Conservation (phyloP, 192 early-diverging fungal genomes). For the Irineochytrium annulatum region DNA sequence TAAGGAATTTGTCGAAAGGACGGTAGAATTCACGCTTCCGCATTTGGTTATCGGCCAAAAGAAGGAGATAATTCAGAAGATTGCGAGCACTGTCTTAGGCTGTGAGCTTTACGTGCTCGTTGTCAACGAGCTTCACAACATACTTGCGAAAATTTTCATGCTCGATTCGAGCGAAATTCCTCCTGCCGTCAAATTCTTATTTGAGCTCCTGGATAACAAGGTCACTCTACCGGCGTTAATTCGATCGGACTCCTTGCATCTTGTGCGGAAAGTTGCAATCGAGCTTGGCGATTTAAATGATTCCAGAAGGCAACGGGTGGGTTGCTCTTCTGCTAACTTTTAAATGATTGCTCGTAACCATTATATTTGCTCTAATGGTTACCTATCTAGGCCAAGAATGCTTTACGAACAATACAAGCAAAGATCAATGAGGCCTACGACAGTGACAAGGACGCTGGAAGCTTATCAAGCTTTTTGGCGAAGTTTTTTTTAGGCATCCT, state of each 20-base stretch:
- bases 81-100: conserved; percentile 8
- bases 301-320: conserved; percentile 5
- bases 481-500: conserved; percentile 34
- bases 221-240: conserved; percentile 10
- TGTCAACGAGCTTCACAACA: conserved; percentile 22
- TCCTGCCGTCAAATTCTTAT: conserved; percentile 1
- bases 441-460: not conserved
- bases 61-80: conserved; percentile 11
- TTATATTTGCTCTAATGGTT: too few species aligned
- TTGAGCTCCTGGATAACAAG: conserved; percentile 12
- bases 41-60: conserved; percentile 25
- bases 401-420: conserved; percentile 10
- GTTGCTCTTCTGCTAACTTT: not conserved
- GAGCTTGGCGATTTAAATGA: conserved; percentile 29
- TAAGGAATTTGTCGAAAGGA: conserved; percentile 25
- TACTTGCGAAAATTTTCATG: conserved; percentile 29
- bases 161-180: not conserved
- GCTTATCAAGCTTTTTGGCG: conserved; percentile 28
- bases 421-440: not conserved
- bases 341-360: not conserved
- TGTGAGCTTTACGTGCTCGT: conserved; percentile 15
- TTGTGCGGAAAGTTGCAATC: conserved; percentile 28
- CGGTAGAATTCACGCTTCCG: conserved; percentile 26
- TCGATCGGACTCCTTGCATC: conserved; percentile 10
- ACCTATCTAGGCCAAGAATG: conserved; percentile 25